These are phyloP conservation scores for Hemisphaericaspora xylofermentans DNA, from an alignment of 1,139 yeast species.

Conservation along the genomic window DNA sequence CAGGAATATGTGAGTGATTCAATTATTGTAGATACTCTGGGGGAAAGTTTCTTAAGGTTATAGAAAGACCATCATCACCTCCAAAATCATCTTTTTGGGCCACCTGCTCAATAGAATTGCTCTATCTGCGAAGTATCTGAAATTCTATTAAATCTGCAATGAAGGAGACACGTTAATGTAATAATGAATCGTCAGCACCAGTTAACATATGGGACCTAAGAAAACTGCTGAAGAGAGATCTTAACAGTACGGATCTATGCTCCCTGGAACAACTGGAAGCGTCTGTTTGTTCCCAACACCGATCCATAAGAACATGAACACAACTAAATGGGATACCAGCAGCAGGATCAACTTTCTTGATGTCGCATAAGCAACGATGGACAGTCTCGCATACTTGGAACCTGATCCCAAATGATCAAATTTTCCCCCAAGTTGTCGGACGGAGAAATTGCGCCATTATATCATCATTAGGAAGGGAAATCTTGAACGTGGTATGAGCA, in stretches of 20 bases:
- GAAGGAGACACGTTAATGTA: not conserved
- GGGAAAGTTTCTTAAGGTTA: not conserved
- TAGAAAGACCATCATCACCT: not conserved
- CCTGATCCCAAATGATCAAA: too few species aligned
- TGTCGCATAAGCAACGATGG: too few species aligned
- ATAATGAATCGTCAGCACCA: not conserved
- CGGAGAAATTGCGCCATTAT: too few species aligned
- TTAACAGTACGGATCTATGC: not conserved
- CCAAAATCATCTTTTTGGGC: not conserved
- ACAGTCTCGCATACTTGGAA: too few species aligned
- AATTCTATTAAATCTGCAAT: not conserved
- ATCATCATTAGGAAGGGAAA: too few species aligned
- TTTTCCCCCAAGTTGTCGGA: too few species aligned
- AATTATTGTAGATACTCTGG: not conserved
- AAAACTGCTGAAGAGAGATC: not conserved
- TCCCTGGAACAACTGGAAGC: not conserved
- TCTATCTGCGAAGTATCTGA: too few species aligned
- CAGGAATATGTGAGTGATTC: not conserved
- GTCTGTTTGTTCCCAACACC: not conserved
- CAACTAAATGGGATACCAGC: not conserved
- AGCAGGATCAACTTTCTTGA: too few species aligned
- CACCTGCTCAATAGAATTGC: not conserved
- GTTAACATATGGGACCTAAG: not conserved
- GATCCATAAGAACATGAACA: not conserved
- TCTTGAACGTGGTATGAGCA: too few species aligned